Evolutionary conservation across 805 yeast genomes (phyloP).

Genomic region (Suhomyces kilbournensis): DNA sequence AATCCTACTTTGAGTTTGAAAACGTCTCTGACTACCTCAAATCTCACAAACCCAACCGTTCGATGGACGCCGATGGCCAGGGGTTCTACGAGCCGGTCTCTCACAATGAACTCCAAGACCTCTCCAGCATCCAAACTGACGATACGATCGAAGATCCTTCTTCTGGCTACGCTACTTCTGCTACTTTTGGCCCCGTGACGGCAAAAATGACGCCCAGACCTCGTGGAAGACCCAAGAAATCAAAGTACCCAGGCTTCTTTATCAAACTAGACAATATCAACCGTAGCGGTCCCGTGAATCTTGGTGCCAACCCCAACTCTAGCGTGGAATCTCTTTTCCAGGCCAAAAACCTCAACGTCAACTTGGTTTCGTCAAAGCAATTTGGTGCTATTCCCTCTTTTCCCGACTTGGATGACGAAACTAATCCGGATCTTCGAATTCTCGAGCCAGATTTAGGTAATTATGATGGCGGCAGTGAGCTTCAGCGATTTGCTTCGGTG

Average conservation of each 20-base stretch:
- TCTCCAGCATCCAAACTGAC: background rate
- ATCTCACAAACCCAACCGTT: background rate
- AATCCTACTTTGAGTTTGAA: conserved; percentile 1
- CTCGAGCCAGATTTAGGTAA: conserved; percentile 16
- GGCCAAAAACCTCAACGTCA: conserved; percentile 3
- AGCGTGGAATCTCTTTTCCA: conserved; percentile 7
- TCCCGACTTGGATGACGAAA: conserved; percentile 9
- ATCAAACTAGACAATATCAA: conserved; percentile 12
- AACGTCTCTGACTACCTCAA: background rate
- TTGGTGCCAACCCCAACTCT: conserved; percentile 1
- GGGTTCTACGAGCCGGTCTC: background rate
- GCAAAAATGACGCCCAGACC: conserved; percentile 2
- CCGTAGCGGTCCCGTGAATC: conserved; percentile 1
- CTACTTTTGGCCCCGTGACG: background rate
- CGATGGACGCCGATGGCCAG: background rate
- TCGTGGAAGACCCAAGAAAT: conserved; percentile 4
- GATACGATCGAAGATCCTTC: background rate
- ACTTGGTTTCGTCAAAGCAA: conserved; percentile 12
- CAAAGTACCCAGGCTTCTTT: conserved; percentile 9
- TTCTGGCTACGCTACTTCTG: background rate
- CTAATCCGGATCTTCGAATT: conserved; percentile 10
- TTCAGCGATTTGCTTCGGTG: conserved; percentile 7
- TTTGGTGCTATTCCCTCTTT: conserved; percentile 15
- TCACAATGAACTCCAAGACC: background rate
- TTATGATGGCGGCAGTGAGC: conserved; percentile 5